A percentile compares a stretch with the other conserved stretches of the same genome.
These are phyloP conservation scores for Fusarium oxysporum DNA, from an alignment of 2,329 filamentous ascomycete species.

Conservation along the genomic window DNA sequence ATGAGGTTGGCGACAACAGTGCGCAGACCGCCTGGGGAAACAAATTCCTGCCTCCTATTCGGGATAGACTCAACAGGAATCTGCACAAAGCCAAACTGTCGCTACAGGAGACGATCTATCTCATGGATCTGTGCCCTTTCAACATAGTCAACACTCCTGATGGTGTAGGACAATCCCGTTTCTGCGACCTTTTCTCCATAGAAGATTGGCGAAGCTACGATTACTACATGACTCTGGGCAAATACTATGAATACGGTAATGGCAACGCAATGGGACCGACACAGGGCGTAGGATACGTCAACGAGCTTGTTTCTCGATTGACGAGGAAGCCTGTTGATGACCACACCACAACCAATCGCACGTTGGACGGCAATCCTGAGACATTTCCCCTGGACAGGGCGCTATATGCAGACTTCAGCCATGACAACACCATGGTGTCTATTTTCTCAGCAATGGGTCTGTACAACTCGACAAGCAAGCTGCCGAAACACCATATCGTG, in stretches of 20 bases:
- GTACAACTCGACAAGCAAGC: slow-evolving; percentile 72
- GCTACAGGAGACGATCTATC: slow-evolving; percentile 69
- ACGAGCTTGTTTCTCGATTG: slow-evolving; percentile 86
- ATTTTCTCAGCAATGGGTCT: slow-evolving; percentile 83
- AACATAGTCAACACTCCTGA: slow-evolving; percentile 75
- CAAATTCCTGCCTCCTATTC: slow-evolving; percentile 75
- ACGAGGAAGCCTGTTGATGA: slow-evolving; percentile 77
- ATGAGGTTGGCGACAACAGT: slow-evolving; percentile 59
- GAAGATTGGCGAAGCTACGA: slow-evolving; percentile 83
- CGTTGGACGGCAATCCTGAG: slow-evolving; percentile 72
- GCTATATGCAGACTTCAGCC: slow-evolving; percentile 90
- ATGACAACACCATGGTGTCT: slow-evolving; percentile 87
- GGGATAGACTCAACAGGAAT: slow-evolving; percentile 74
- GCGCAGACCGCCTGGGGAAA: slow-evolving; percentile 69
- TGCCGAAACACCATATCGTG: slow-evolving; percentile 63
- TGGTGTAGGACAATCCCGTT: slow-evolving; percentile 67
- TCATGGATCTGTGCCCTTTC: slow-evolving; percentile 94
- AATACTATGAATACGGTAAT: slow-evolving; percentile 84
- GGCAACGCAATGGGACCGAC: slow-evolving; percentile 85
- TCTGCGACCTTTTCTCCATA: slow-evolving; percentile 80
- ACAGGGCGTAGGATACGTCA: slow-evolving; percentile 88
- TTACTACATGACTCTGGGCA: slow-evolving; percentile 82
- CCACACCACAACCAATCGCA: slow-evolving; percentile 80
- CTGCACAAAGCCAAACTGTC: slow-evolving; percentile 76
- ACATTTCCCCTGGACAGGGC: slow-evolving; percentile 79